A percentile compares a stretch with the other conserved stretches of the same genome.
Conservation (phyloP, 1,284 basidiomycete genomes). For the Schizophyllum amplum region DNA sequence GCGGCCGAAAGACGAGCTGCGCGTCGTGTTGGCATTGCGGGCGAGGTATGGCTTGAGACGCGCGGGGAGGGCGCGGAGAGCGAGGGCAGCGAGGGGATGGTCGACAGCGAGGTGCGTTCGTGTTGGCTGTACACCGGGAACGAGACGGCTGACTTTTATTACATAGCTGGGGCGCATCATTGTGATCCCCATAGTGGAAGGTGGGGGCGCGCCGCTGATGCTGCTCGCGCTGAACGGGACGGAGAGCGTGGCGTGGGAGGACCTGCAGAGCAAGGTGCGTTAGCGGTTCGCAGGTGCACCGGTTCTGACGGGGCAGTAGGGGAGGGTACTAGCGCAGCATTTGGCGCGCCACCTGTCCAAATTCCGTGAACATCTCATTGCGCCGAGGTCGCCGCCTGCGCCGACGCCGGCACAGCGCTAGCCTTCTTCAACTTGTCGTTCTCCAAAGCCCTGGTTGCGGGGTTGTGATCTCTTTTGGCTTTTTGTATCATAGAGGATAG, state of each 20-base stretch:
- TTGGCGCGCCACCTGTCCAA: constrained; percentile 33
- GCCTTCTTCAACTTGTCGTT: background rate
- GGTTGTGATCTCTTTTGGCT: too few species aligned
- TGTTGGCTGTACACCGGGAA: constrained; percentile 6
- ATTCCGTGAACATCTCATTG: constrained; percentile 30
- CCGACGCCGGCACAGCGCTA: background rate
- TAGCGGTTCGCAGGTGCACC: background rate
- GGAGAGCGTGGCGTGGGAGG: constrained; percentile 51
- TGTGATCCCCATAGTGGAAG: constrained; percentile 49
- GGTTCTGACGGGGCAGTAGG: constrained; percentile 29
- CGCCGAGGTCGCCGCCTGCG: constrained; percentile 19
- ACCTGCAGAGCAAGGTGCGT: constrained; percentile 51
- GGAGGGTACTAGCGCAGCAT: constrained; percentile 38
- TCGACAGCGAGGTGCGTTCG: constrained; percentile 61
- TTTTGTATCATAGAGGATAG: background rate
- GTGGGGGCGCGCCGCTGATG: constrained; percentile 41
- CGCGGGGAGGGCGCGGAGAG: constrained; percentile 43
- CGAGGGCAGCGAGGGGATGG: constrained; percentile 54
- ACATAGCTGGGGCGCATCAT: constrained; percentile 59
- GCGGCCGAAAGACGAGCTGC: constrained; percentile 61
- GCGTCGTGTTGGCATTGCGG: constrained; percentile 62
- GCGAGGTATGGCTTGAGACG: constrained; percentile 70
- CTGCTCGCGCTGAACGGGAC: constrained; percentile 61
- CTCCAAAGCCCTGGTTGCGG: too few species aligned
- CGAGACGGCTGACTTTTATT: background rate